These are phyloP conservation scores for Furcasterigmium sp. DNA, from an alignment of 2,329 filamentous ascomycete genomes.

Conservation along the genomic window DNA sequence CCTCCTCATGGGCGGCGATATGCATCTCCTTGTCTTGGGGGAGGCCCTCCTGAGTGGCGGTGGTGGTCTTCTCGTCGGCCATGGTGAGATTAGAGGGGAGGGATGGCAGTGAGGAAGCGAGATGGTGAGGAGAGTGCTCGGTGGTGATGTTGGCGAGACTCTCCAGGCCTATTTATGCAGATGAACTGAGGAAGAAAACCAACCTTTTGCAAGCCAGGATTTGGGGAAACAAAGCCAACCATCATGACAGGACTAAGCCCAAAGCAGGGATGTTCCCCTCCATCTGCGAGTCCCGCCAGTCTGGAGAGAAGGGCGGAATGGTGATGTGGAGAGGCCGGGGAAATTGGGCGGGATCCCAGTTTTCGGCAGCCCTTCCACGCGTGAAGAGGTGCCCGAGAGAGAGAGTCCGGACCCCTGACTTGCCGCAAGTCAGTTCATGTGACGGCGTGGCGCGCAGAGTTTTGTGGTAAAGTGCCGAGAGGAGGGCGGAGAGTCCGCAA, in stretches of 20 bases:
- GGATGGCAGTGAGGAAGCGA: not conserved
- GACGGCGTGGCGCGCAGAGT: not conserved
- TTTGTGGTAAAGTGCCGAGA: not conserved
- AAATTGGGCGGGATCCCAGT: not conserved
- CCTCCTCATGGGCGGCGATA: slow-evolving; percentile 16
- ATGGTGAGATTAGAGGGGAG: slow-evolving; percentile 9
- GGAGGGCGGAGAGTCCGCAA: not conserved
- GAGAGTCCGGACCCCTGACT: not conserved
- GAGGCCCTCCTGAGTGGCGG: slow-evolving; percentile 1
- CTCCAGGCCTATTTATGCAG: not conserved
- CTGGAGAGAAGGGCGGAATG: not conserved
- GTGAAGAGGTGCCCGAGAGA: not conserved
- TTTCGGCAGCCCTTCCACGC: not conserved
- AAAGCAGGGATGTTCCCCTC: not conserved
- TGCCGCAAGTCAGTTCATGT: not conserved
- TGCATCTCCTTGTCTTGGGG: slow-evolving; percentile 13
- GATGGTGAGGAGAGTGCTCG: not conserved
- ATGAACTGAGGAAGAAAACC: not conserved
- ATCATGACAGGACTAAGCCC: not conserved
- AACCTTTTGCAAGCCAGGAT: not conserved
- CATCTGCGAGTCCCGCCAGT: not conserved
- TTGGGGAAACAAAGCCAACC: not conserved
- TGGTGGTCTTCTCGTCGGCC: slow-evolving; percentile 12
- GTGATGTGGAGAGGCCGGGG: not conserved
- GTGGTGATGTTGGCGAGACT: not conserved